Conservation (phyloP, 2,329 filamentous ascomycete genomes). For the Bipolaris gigantea region DNA sequence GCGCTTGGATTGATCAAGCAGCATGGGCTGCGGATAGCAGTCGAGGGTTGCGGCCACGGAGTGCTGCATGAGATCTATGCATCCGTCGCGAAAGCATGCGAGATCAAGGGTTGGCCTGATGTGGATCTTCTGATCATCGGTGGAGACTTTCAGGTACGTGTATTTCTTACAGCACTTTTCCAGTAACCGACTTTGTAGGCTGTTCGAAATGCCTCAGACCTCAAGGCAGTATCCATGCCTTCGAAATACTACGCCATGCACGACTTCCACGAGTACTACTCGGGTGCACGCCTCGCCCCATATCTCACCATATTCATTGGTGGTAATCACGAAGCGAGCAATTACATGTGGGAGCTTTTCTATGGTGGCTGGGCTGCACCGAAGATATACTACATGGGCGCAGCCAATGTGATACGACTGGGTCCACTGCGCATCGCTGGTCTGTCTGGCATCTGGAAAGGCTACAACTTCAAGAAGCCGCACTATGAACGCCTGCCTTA, state of each 20-base stretch:
- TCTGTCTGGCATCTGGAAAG: slow-evolving; percentile 94
- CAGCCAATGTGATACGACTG: slow-evolving; percentile 82
- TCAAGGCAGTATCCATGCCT: slow-evolving; percentile 87
- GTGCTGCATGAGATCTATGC: slow-evolving; percentile 89
- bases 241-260: slow-evolving; percentile 83
- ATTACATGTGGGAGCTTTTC: slow-evolving; percentile 87
- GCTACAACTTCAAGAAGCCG: slow-evolving; percentile 78
- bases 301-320: slow-evolving; percentile 91
- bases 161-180: not conserved
- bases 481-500: slow-evolving; percentile 89
- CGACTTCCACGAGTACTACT: slow-evolving; percentile 95
- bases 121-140: slow-evolving; percentile 93
- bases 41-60: slow-evolving; percentile 93
- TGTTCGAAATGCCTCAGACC: slow-evolving; percentile 82
- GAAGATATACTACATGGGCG: slow-evolving; percentile 96
- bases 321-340: slow-evolving; percentile 93
- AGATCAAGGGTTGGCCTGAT: slow-evolving; percentile 72
- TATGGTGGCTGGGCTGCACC: slow-evolving; percentile 97
- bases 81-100: slow-evolving; percentile 69
- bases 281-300: slow-evolving; percentile 73
- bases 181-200: slow-evolving; percentile 56
- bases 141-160: slow-evolving; percentile 82
- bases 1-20: slow-evolving; percentile 27
- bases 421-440: slow-evolving; percentile 86
- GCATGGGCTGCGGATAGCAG: slow-evolving; percentile 66